Percentiles rank a stretch among this genome's conserved stretches.
Conservation (phyloP, 805 yeast species). For the Kodamaea kaohsiungensis region DNA sequence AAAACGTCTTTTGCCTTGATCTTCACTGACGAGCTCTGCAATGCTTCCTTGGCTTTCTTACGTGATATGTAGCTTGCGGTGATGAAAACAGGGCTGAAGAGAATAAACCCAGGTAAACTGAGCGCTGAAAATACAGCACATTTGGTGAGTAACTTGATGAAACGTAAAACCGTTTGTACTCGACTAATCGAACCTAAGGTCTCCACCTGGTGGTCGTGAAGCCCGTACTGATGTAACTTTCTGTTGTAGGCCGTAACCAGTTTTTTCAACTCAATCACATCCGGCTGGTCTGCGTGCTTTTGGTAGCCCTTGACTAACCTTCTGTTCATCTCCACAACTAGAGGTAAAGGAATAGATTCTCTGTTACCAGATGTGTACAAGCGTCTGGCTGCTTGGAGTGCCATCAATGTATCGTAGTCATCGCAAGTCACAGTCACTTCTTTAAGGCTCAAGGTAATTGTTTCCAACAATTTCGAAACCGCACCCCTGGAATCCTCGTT, state of each 20-base stretch:
- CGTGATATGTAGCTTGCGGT: constrained; percentile 33
- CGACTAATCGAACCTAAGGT: constrained; percentile 24
- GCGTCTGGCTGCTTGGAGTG: constrained; percentile 44
- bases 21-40: constrained; percentile 40
- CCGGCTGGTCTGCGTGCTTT: constrained; percentile 33
- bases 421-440: constrained; percentile 43
- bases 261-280: constrained; percentile 30
- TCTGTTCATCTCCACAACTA: constrained; percentile 45
- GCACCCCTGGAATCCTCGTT: constrained; percentile 25
- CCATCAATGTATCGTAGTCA: constrained; percentile 44
- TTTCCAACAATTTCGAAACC: constrained; percentile 28
- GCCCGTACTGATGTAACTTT: constrained; percentile 30
- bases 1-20: constrained; percentile 44
- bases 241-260: constrained; percentile 36
- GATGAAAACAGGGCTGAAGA: constrained; percentile 43
- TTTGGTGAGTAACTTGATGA: constrained; percentile 26
- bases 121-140: constrained; percentile 32
- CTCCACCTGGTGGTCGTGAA: constrained; percentile 45
- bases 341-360: constrained; percentile 37
- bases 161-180: constrained; percentile 22
- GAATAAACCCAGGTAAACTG: constrained; percentile 38
- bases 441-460: constrained; percentile 33
- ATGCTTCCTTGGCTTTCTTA: constrained; percentile 38
- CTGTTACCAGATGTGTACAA: constrained; percentile 37
- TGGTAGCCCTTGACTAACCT: constrained; percentile 39